Evolutionary conservation across 768 basidiomycete genomes (phyloP).

Genomic region (Tricholoma hemisulphureum): DNA sequence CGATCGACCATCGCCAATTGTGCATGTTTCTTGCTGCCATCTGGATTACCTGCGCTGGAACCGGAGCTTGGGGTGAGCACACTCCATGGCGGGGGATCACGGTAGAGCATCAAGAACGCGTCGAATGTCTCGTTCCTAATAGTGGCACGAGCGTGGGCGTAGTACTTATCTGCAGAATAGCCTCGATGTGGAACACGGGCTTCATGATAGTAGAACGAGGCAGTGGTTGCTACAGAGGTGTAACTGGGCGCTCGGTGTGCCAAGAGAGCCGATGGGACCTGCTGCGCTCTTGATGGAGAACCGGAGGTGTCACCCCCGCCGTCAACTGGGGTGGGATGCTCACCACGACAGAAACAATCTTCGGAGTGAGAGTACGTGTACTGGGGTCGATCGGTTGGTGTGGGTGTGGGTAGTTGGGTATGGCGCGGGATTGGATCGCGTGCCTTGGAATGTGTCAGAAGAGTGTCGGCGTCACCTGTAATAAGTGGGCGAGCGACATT

Average conservation of each 20-base stretch:
- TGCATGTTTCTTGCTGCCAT: neutral
- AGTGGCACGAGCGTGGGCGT: neutral
- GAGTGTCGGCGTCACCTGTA: slow-evolving; percentile 18
- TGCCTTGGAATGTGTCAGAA: no score
- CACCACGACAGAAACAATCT: neutral
- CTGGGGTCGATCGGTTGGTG: no score
- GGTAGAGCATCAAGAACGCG: slow-evolving; percentile 33
- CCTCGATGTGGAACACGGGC: neutral
- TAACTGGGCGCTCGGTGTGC: neutral
- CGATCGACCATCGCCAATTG: neutral
- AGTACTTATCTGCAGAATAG: slow-evolving; percentile 4
- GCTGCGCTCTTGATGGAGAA: neutral
- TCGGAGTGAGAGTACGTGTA: neutral
- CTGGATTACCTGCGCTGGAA: neutral
- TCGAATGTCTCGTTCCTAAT: slow-evolving; percentile 13
- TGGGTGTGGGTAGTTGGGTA: no score
- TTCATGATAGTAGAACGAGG: neutral
- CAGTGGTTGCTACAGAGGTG: neutral
- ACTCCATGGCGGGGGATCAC: slow-evolving; percentile 38
- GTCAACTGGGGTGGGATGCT: neutral
- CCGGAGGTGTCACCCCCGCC: neutral
- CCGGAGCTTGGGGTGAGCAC: slow-evolving; percentile 8
- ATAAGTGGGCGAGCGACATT: slow-evolving; percentile 2
- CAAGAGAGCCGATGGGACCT: neutral
- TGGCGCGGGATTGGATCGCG: no score